These are phyloP conservation scores for Pseudogymnoascus sp. DNA, from an alignment of 2,329 filamentous ascomycete species.

Conservation along the genomic window DNA sequence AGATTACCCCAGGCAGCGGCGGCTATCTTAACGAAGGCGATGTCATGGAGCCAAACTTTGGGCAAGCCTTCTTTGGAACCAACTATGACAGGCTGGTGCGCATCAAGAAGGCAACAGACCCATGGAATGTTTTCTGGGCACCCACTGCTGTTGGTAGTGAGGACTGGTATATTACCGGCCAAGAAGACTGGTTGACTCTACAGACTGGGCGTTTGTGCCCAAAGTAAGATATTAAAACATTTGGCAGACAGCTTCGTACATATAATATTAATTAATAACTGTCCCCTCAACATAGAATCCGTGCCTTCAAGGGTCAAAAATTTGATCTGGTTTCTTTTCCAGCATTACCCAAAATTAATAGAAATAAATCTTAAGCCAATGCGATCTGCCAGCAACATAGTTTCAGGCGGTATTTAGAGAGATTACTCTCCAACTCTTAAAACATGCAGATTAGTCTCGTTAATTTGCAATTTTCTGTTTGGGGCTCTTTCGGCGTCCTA, in stretches of 20 bases:
- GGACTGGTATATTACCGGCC: conserved; percentile 5
- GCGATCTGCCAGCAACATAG: neutral
- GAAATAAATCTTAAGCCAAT: neutral
- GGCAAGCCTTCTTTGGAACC: conserved; percentile 36
- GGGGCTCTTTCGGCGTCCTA: neutral
- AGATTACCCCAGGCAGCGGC: conserved; percentile 33
- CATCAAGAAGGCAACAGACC: conserved; percentile 17
- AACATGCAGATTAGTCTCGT: neutral
- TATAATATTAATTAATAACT: neutral
- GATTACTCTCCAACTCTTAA: neutral
- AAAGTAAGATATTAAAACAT: neutral
- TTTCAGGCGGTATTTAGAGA: neutral
- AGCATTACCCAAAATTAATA: neutral
- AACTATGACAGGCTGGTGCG: conserved; percentile 15
- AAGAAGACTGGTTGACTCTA: neutral
- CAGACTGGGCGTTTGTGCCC: conserved; percentile 2
- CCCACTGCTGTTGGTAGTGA: conserved; percentile 15
- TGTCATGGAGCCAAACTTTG: conserved; percentile 34
- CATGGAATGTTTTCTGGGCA: conserved; percentile 15
- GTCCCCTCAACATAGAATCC: neutral
- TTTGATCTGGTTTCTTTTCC: neutral
- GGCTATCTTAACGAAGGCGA: conserved; percentile 44
- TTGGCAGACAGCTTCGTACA: neutral
- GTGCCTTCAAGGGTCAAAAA: neutral
- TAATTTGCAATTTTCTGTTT: neutral